These are phyloP conservation scores for Trichoderma reesei DNA, from an alignment of 495 filamentous ascomycete genomes.

Conservation along the genomic window DNA sequence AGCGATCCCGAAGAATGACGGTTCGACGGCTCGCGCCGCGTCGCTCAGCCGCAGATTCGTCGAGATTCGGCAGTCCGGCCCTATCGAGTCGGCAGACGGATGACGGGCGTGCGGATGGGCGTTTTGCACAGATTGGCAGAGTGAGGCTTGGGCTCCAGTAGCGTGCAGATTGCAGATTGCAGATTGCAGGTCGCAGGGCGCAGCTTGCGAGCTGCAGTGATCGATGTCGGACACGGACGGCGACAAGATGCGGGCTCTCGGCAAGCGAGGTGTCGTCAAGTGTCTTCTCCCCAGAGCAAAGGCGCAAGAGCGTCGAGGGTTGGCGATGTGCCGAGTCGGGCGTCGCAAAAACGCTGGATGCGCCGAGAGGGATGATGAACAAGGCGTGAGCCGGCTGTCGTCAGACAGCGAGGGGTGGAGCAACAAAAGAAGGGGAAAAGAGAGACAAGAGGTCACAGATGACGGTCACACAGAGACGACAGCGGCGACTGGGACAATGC, in stretches of 20 bases:
- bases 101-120: neutral
- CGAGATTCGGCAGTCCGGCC: neutral
- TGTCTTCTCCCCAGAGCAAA: neutral
- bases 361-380: neutral
- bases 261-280: neutral
- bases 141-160: neutral
- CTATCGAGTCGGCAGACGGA: neutral
- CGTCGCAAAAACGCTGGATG: neutral
- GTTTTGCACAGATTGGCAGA: neutral
- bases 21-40: neutral
- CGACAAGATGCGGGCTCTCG: neutral
- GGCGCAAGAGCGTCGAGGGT: neutral
- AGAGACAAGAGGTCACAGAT: neutral
- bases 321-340: neutral
- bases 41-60: neutral
- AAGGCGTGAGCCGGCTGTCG: neutral
- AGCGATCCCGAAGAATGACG: neutral
- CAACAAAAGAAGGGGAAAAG: neutral
- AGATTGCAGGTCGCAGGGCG: no score
- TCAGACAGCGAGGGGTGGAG: neutral
- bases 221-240: neutral
- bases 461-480: neutral
- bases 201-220: neutral
- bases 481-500: neutral
- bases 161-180: neutral